Evolutionary conservation across 176 grass and related monocot genomes (phyloP), one percentile per base, ranked within the genome.

Genomic region (Avena atlantica): DNA sequence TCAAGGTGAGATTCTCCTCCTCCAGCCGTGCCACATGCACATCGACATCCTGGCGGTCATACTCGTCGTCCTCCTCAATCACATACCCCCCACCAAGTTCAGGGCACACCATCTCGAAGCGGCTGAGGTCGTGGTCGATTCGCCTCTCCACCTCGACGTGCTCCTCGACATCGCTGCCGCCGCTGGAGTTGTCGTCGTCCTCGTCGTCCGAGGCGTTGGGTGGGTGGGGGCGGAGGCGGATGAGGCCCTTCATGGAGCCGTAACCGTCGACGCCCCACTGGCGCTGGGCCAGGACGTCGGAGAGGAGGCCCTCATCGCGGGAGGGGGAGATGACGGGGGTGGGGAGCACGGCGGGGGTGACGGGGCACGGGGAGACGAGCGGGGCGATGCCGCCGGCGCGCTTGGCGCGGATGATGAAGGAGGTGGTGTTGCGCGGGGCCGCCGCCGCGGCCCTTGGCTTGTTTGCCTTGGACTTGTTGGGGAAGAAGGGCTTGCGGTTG

Each of bases 211-310:
- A 82, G 0, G 79, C 82, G 78, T 66, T 69, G 56, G 85, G 73
- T 3, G 50, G 74, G 62, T 74, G 73, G 2, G 77, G 80, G 23
- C 94, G 94, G 73, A 98, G 91, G 37, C 97, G 93, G 85, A 98
- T 96, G 70, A 92, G 87, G 37, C 97, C 97, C 87, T 93, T 98
- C 94, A 98, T 98, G 50, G 97, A 94, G 63, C 93, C 97, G 14
- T 96, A 98, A 0, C 97, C 97, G 14, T 98, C 97, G 3, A 98
- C 93, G 51, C 94, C 97, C 96, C 97, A 98, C 86, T 96, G 92
- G 21, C 85, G 93, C 90, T 94, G 91, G 4, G 90, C 97, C 92
- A 98, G 25, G 25, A 66, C 94, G 82, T 98, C 94, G 4, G 89
- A 87, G 53, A 98, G 88, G 79, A 66, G 63, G 25, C 63, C 13